Evolutionary conservation across 2,329 filamentous ascomycete species (phyloP), one percentile per base, ranked within the genome.

Genomic region (Ambrosiella xylebori): DNA sequence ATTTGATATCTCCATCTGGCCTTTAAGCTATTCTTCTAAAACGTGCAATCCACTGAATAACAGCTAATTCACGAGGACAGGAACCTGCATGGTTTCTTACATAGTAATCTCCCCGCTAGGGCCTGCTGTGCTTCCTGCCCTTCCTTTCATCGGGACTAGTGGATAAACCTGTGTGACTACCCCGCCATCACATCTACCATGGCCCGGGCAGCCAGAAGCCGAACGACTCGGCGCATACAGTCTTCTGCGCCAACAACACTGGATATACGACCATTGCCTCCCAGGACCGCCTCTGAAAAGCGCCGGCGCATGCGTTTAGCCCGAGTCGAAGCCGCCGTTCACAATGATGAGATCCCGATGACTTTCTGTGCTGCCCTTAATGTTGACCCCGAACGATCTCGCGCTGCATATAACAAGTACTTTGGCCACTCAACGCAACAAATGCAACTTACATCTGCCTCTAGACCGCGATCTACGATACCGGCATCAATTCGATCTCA

Each of bases 321-420:
- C 37, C 38, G 39, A 1, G 54, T 60, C 9, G 56, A 57, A 38
- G 19, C 52, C 19, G 56, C 51, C 38, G n/a, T 60, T 15, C 45
- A 58, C 17, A 41, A 58, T 50, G 59, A 39, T 13, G 39, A 60
- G 1, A 15, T 56, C 11, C 59, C 59, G 12, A 38, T 55, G 7
- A 56, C 57, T 3, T 58, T 58, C 40, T 45, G 54, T 27, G 56
- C 59, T 8, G 45, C 52, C n/a, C 59, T 60, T 35, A 13, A 41
- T 19, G 17, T 41, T 27, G 4, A 54, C n/a, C 13, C 35, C 4
- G 39, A 40, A 9, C 9, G 13, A 27, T 54, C 52, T n/a, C 52
- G 52, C 7, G 15, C 15, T 7, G 52, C 35, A 19, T 41, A 41
- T 27, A 44, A 54, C 11, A 54, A 54, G 39, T 54, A 41, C 52